Percentiles rank a stretch among this genome's conserved stretches.
phyloP scores from a whole-genome alignment of 2,329 filamentous ascomycete species.

The Nigrograna mackinnonii region DNA sequence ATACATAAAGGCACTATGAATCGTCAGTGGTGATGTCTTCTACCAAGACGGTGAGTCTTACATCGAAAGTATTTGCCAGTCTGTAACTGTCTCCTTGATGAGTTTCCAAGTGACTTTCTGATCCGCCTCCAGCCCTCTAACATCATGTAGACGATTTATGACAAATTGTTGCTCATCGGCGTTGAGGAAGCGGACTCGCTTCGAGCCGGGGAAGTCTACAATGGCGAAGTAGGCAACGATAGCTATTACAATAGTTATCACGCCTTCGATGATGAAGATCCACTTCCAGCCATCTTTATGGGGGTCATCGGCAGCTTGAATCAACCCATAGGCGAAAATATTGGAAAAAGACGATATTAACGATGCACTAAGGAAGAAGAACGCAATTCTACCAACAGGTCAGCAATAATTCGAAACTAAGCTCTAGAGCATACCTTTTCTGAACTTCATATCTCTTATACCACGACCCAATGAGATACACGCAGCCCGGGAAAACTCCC shows the following conservation, averaged over 20 bases:
- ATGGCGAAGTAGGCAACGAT: constrained; percentile 23
- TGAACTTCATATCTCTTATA: constrained; percentile 28
- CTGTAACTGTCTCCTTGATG: too few species aligned
- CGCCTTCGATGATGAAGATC: constrained; percentile 30
- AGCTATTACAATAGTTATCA: constrained; percentile 18
- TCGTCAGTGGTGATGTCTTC: background rate
- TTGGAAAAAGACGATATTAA: constrained; percentile 28
- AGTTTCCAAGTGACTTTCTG: too few species aligned
- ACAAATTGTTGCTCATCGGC: constrained; percentile 28
- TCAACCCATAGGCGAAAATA: too few species aligned
- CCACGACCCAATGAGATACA: constrained; percentile 29
- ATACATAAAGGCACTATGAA: constrained; percentile 6
- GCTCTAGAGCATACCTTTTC: too few species aligned
- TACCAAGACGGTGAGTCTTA: too few species aligned
- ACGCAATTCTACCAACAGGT: too few species aligned
- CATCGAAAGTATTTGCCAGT: constrained; percentile 24
- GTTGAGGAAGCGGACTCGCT: constrained; percentile 29
- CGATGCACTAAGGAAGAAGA: constrained; percentile 31
- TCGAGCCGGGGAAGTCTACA: constrained; percentile 30
- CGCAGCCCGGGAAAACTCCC: constrained; percentile 23
- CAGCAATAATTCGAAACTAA: too few species aligned
- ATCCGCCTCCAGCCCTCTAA: constrained; percentile 33
- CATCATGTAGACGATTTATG: constrained; percentile 23
- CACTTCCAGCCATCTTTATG: too few species aligned
- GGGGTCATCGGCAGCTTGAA: too few species aligned